Evolutionary conservation across 805 yeast species (phyloP), one percentile per base, ranked within the genome.

Genomic region (Yarrowia alimentaria): DNA sequence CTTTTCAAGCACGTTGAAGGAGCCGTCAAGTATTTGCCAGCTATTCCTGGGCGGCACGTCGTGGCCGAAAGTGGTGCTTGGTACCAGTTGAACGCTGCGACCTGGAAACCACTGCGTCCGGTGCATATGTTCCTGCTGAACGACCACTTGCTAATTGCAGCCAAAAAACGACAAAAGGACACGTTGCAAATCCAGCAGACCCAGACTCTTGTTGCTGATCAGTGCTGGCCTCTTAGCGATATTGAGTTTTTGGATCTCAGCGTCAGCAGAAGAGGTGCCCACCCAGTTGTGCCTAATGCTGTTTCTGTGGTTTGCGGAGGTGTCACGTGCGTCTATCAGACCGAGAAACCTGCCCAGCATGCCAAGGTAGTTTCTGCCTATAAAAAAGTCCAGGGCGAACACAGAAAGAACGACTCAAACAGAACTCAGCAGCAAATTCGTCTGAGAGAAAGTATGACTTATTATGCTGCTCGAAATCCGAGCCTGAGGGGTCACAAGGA

Each of bases 1-100:
- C 67, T 89, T 47, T 88, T 83, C 64, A 80, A 80, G 58, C 87
- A 84, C 56, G 95, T 90, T 12, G 96, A 90, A 56, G 94, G 96
- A n/a, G 89, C 95, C 1, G 90, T 85, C 58, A 85, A 85, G 60
- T 78, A 76, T 54, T 72, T 89, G 29, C 84, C 88, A 16, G 79
- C 85, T 1, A 64, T 77, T 6, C 87, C 90, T 0, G 93, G 90
- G 3, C 75, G 96, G 43, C 96, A 88, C 64, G 77, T 89, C 2
- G 68, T 87, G 14, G 76, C 80, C 8, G 93, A 89, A 59, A 80
- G 88, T 62, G 83, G 84, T 2, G 76, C 89, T 42, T 90, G 96
- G 96, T 79, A 76, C 53, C 96, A 89, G 65, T 68, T 90, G 54
- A 89, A 88, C 60, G 79, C 84, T 2, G 89, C 93, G 0, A 87